Percentiles rank a stretch among this genome's conserved stretches.
Conservation (phyloP, 148 eudicot species). For the Vaccinium vitisidaea region DNA sequence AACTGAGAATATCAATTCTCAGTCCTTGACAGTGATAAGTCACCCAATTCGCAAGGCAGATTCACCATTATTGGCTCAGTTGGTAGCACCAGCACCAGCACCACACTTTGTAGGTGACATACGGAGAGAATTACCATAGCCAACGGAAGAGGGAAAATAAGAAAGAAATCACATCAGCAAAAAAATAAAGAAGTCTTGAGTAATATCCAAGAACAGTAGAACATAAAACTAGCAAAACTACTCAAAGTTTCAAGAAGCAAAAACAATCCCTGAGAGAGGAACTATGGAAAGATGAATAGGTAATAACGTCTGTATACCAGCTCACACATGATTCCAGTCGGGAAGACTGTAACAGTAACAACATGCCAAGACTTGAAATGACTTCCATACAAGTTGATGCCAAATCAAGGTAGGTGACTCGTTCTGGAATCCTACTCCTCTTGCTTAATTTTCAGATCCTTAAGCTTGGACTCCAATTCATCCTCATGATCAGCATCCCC, state of each 20-base stretch:
- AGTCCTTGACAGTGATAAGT: background rate
- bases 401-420: conserved; percentile 4
- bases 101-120: background rate
- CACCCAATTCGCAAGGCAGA: background rate
- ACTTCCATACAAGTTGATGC: background rate
- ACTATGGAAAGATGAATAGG: background rate
- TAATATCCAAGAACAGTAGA: conserved; percentile 4
- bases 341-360: background rate
- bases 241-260: background rate
- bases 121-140: background rate
- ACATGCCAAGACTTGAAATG: background rate
- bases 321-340: background rate
- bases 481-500: conserved; percentile 31
- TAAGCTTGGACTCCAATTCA: conserved; percentile 59
- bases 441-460: conserved; percentile 54
- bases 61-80: background rate
- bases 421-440: conserved; percentile 36
- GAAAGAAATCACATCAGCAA: no score
- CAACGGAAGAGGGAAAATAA: background rate
- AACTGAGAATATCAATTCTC: background rate
- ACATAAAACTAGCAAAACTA: background rate
- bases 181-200: background rate
- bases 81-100: background rate
- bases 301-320: background rate
- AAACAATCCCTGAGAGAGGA: conserved; percentile 8